Evolutionary conservation across 2,329 filamentous ascomycete species (phyloP).

Genomic region (Grosmannia clavigera): DNA sequence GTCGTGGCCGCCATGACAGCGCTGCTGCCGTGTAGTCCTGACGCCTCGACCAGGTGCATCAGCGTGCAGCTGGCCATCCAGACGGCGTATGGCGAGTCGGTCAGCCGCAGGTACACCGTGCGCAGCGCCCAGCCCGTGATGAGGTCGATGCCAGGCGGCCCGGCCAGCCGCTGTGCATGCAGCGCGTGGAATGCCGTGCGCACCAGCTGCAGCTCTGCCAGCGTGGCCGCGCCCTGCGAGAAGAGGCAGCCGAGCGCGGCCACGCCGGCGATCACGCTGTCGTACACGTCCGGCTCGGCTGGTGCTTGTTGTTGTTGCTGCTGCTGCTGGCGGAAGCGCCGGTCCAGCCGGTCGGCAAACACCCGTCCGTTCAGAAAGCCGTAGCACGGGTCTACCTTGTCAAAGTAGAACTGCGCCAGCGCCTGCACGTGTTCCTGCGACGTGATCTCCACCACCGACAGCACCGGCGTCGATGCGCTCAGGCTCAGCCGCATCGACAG

Average conservation of each 20-base stretch:
- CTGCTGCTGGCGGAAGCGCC: conserved; percentile 19
- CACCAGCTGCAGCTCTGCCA: conserved; percentile 31
- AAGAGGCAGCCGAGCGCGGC: conserved; percentile 41
- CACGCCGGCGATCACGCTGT: conserved; percentile 40
- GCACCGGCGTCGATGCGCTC: background rate
- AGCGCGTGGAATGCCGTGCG: conserved; percentile 18
- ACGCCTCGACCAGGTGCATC: conserved; percentile 46
- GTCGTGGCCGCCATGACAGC: conserved; percentile 15
- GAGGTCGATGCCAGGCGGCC: conserved; percentile 22
- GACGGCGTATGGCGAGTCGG: conserved; percentile 37
- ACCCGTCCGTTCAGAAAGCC: conserved; percentile 30
- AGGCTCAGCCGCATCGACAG: background rate
- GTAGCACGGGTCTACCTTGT: conserved; percentile 39
- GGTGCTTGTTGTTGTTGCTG: conserved; percentile 5
- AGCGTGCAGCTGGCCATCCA: conserved; percentile 46
- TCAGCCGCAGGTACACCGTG: conserved; percentile 38
- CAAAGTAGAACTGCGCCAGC: conserved; percentile 35
- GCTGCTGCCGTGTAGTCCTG: conserved; percentile 31
- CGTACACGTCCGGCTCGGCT: conserved; percentile 20
- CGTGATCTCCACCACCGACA: conserved; percentile 22
- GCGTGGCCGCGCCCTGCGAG: conserved; percentile 27
- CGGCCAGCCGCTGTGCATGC: conserved; percentile 27
- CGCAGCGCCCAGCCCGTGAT: conserved; percentile 41
- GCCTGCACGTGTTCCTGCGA: conserved; percentile 33
- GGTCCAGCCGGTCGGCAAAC: conserved; percentile 18